Conservation (phyloP, 768 basidiomycete species). For the Mycena albidolilacea region DNA sequence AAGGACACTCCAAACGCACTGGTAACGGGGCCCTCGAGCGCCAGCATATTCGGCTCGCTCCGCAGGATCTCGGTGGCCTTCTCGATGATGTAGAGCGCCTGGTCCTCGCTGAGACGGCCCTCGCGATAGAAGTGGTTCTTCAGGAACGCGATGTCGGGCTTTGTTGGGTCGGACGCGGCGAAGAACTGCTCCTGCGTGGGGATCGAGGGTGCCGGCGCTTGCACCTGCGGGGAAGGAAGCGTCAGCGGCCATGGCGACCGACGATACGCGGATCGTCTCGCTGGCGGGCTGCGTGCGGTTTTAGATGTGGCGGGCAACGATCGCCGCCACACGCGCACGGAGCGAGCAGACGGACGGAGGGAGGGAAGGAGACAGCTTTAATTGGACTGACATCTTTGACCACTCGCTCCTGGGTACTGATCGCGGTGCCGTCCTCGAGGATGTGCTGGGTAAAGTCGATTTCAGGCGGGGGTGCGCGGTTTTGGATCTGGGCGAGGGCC, state of each 20-base stretch:
- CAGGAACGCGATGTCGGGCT: constrained; percentile 91
- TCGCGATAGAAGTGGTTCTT: constrained; percentile 75
- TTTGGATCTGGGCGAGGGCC: constrained; percentile 76
- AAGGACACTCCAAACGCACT: constrained; percentile 63
- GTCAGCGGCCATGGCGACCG: constrained; percentile 7
- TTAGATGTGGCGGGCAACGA: too few relatives aligned
- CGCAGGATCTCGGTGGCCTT: constrained; percentile 86
- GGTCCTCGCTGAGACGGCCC: constrained; percentile 93
- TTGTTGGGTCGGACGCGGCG: constrained; percentile 79
- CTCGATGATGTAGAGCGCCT: constrained; percentile 94
- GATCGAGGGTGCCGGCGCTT: constrained; percentile 95
- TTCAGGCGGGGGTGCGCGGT: constrained; percentile 61
- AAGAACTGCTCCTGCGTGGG: constrained; percentile 97
- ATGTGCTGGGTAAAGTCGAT: constrained; percentile 94
- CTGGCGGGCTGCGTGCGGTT: too few relatives aligned
- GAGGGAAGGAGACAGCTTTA: background rate
- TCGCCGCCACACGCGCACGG: too few relatives aligned
- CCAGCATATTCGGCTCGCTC: constrained; percentile 90
- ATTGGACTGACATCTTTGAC: constrained; percentile 88
- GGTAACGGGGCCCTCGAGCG: constrained; percentile 98
- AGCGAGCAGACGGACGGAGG: background rate
- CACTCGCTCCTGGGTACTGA: constrained; percentile 95
- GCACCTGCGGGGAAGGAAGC: constrained; percentile 71
- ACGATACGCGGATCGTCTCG: constrained; percentile 17
- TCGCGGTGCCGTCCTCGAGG: constrained; percentile 91